These are phyloP conservation scores for Margaritispora aquatica DNA, from an alignment of 495 filamentous ascomycete genomes.

Conservation along the genomic window DNA sequence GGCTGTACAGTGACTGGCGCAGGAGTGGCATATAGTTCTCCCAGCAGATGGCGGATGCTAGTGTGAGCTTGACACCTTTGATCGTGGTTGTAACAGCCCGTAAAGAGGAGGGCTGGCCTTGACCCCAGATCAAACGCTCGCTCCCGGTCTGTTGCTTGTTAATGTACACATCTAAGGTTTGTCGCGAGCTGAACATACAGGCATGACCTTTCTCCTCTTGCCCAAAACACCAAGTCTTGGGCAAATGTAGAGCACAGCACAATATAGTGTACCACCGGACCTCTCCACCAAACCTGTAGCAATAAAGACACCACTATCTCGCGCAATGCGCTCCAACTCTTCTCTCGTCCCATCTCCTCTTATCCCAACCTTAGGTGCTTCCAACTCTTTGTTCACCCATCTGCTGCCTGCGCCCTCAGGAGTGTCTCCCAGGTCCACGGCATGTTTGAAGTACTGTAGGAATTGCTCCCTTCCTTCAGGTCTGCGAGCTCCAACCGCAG, in stretches of 20 bases:
- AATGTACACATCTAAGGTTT: background rate
- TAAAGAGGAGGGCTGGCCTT: conserved; percentile 75
- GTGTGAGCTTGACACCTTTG: conserved; percentile 65
- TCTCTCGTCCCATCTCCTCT: conserved; percentile 87
- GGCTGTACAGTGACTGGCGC: conserved; percentile 70
- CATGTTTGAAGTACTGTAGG: conserved; percentile 67
- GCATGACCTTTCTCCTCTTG: conserved; percentile 94
- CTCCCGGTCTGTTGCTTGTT: conserved; percentile 50
- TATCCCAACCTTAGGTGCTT: conserved; percentile 34
- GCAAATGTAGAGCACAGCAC: conserved; percentile 76
- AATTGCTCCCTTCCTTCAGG: conserved; percentile 75
- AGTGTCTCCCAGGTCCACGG: conserved; percentile 83
- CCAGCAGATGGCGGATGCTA: conserved; percentile 92
- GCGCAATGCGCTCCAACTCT: conserved; percentile 64
- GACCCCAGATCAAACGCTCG: conserved; percentile 84
- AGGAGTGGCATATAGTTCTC: conserved; percentile 96
- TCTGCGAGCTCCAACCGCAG: conserved; percentile 61
- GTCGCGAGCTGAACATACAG: conserved; percentile 37
- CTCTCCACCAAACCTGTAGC: conserved; percentile 75
- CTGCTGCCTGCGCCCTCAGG: conserved; percentile 65
- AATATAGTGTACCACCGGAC: conserved; percentile 78
- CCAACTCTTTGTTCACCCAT: conserved; percentile 63
- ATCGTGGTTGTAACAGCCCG: conserved; percentile 78
- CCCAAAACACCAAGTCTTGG: conserved; percentile 56
- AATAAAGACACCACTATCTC: conserved; percentile 73